Evolutionary conservation across 495 filamentous ascomycete genomes (phyloP).

Genomic region (Pseudevernia furfuracea): DNA sequence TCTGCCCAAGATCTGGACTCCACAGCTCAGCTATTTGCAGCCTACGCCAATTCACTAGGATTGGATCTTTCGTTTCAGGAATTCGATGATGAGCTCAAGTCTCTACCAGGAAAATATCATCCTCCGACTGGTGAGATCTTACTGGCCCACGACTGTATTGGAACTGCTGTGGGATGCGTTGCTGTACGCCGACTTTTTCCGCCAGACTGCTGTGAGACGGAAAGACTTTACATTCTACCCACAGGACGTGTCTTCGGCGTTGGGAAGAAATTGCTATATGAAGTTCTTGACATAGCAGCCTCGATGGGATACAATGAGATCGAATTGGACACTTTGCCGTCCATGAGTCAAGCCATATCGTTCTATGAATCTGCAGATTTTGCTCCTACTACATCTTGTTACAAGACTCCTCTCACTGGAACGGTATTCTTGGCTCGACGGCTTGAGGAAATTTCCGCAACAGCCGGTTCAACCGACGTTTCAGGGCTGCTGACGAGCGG

Average conservation of each 20-base stretch:
- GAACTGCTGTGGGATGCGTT: slow-evolving; percentile 44
- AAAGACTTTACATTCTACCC: slow-evolving; percentile 47
- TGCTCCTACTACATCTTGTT: slow-evolving; percentile 46
- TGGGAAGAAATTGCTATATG: slow-evolving; percentile 40
- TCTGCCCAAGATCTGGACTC: slow-evolving; percentile 34
- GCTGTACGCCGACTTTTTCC: slow-evolving; percentile 33
- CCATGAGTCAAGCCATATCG: slow-evolving; percentile 46
- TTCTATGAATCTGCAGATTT: slow-evolving; percentile 49
- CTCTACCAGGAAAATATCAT: slow-evolving; percentile 49
- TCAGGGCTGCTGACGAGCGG: neutral
- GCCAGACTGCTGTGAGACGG: slow-evolving; percentile 49
- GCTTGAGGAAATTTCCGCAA: neutral
- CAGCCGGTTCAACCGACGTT: neutral
- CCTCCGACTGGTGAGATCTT: slow-evolving; percentile 40
- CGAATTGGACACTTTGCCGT: slow-evolving; percentile 47
- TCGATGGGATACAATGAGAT: slow-evolving; percentile 46
- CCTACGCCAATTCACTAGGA: slow-evolving; percentile 44
- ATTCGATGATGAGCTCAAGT: slow-evolving; percentile 45
- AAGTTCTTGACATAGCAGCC: slow-evolving; percentile 39
- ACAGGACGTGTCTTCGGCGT: slow-evolving; percentile 41
- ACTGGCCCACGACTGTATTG: slow-evolving; percentile 34
- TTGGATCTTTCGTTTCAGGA: slow-evolving; percentile 54
- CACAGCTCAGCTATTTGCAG: slow-evolving; percentile 40
- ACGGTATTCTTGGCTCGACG: slow-evolving; percentile 35
- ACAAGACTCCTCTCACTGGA: slow-evolving; percentile 47